phyloP scores from a whole-genome alignment of 129 eudicot species.

The Pseudognaphalium luteoalbum region DNA sequence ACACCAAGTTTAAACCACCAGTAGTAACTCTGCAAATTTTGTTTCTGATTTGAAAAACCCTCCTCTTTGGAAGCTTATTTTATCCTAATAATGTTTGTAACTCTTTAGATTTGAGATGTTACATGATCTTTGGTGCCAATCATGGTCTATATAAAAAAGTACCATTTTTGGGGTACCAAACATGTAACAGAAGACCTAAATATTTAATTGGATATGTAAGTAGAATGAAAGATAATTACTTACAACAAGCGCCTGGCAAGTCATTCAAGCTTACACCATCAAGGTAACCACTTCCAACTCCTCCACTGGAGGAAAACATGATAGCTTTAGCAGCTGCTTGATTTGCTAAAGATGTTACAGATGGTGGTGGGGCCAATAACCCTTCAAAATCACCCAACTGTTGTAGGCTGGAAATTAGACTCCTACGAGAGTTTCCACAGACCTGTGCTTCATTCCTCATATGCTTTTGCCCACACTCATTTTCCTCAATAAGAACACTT shows the following conservation, averaged over 20 bases:
- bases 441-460: slow-evolving; percentile 45
- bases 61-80: not conserved
- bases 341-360: slow-evolving; percentile 70
- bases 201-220: not conserved
- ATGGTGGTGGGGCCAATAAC: slow-evolving; percentile 72
- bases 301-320: slow-evolving; percentile 74
- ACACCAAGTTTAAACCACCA: not conserved
- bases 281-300: slow-evolving; percentile 74
- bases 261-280: slow-evolving; percentile 78
- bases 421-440: slow-evolving; percentile 67
- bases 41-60: not conserved
- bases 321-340: slow-evolving; percentile 98
- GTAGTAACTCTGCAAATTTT: not conserved
- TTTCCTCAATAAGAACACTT: slow-evolving; percentile 37
- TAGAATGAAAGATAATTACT: slow-evolving; percentile 35
- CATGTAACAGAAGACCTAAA: slow-evolving; percentile 11
- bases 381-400: slow-evolving; percentile 79
- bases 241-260: slow-evolving; percentile 77
- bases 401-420: slow-evolving; percentile 75
- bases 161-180: not conserved
- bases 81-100: not conserved
- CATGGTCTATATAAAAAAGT: not conserved
- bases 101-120: not conserved
- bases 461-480: slow-evolving; percentile 35
- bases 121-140: not conserved